Base-by-base conservation (phyloP, 306 rosid genomes). In the Cicer pinnatifidum region DNA sequence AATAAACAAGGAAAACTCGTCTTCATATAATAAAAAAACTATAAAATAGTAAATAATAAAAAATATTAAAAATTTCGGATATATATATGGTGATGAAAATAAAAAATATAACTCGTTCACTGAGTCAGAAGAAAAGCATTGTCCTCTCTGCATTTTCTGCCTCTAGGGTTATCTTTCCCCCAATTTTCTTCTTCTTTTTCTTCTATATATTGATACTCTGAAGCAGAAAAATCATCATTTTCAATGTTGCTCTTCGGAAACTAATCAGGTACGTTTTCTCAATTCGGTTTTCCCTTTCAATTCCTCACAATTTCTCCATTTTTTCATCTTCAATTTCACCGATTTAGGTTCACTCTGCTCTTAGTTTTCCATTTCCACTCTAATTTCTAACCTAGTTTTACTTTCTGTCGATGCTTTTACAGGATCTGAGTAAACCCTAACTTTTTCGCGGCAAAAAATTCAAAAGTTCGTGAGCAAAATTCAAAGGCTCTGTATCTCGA, bases 401-500 rank as follows among this genome's bases (percentile, higher is more conserved):
- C 7, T 58, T 12, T 50, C 0, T 19, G 3, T 12, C 1, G 11
- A 33, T 12, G 52, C 10, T 38, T 71, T 54, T 67, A 41, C 38
- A 80, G 83, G 87, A 78, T 72, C 82, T 57, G 63, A 66, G 52
- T 46, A 71, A 86, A 62, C 83, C 85, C 77, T 80, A 78, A 76
- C 17, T 7, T 63, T 64, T n/a, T 53, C 66, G 10, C 20, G 45
- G 47, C 6, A 10, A 20, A 39, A 77, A 37, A 75, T 23, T 52
- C 13, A 0, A 5, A 44, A 44, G 44, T 12, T 56, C 48, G 44
- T 41, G 48, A 64, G 1, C 11, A 77, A 71, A 88, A 75, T 81
- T 81, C 66, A 35, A 70, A 79, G 82, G 65, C 40, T 1, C 19
- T 68, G 13, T 1, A 1, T 47, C 8, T 45, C 44, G 6, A 40